phyloP scores from a whole-genome alignment of 179 eudicot species.

The Monotropa hypopitys region DNA sequence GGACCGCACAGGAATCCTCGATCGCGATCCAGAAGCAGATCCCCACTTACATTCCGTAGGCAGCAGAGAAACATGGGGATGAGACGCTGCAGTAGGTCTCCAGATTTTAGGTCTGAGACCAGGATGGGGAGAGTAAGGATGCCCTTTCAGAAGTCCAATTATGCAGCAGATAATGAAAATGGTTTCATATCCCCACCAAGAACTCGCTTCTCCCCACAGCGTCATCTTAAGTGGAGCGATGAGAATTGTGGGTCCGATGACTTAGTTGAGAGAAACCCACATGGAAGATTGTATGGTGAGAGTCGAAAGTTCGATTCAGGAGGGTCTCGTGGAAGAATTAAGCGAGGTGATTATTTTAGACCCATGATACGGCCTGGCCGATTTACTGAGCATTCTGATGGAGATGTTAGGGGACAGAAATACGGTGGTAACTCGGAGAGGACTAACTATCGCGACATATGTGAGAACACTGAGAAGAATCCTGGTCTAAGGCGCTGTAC shows the following conservation, averaged over 20 bases:
- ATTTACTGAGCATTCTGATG: conserved; percentile 29
- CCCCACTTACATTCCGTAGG: conserved; percentile 33
- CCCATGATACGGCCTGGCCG: conserved; percentile 32
- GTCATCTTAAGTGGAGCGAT: conserved; percentile 17
- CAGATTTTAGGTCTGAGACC: conserved; percentile 42
- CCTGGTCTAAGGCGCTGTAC: conserved; percentile 29
- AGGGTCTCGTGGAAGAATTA: conserved; percentile 28
- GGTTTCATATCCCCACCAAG: conserved; percentile 21
- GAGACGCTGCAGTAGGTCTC: conserved; percentile 34
- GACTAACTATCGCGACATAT: conserved; percentile 29
- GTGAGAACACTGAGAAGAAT: conserved; percentile 19
- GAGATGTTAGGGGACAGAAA: conserved; percentile 27
- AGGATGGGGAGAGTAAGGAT: conserved; percentile 33
- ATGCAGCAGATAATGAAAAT: conserved; percentile 13
- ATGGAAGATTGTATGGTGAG: conserved; percentile 29
- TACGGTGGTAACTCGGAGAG: conserved; percentile 25
- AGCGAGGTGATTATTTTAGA: conserved; percentile 29
- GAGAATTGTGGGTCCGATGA: conserved; percentile 12
- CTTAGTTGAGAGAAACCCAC: conserved; percentile 38
- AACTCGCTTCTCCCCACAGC: conserved; percentile 13
- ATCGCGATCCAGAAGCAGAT: conserved; percentile 43
- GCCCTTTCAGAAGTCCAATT: conserved; percentile 26
- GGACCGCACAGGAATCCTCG: conserved; percentile 31
- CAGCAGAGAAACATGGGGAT: conserved; percentile 18
- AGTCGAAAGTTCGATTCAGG: conserved; percentile 27